Evolutionary conservation across 1,284 basidiomycete species (phyloP).

Genomic region (Ustilago vetiveriae): DNA sequence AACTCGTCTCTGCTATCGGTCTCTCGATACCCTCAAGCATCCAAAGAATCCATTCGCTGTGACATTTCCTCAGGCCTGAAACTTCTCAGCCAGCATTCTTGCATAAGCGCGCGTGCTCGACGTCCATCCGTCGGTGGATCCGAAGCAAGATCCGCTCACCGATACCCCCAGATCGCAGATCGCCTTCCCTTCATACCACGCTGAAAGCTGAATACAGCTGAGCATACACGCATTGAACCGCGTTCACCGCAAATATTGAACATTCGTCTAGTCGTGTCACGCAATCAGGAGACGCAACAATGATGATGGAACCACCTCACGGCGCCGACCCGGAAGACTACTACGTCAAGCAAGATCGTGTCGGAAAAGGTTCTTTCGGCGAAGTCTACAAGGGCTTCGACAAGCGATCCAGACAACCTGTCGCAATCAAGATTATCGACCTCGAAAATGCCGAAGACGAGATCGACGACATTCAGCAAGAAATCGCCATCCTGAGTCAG

Average conservation of each 20-base stretch:
- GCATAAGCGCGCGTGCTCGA: not conserved
- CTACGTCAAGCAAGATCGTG: slow-evolving; percentile 94
- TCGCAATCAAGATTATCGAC: slow-evolving; percentile 93
- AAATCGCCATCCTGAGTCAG: slow-evolving; percentile 98
- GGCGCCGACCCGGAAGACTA: slow-evolving; percentile 59
- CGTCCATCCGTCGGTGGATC: slow-evolving; percentile 4
- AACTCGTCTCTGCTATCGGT: not conserved
- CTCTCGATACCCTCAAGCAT: not conserved
- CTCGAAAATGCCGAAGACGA: slow-evolving; percentile 98
- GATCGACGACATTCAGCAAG: slow-evolving; percentile 99
- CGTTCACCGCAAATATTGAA: not conserved
- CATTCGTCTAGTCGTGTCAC: not conserved
- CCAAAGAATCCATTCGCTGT: too few species aligned
- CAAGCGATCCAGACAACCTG: slow-evolving; percentile 53
- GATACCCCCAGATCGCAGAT: slow-evolving; percentile 2
- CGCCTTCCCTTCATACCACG: not conserved
- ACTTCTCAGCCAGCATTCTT: not conserved
- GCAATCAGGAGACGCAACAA: not conserved
- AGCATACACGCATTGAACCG: too few species aligned
- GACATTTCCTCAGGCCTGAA: too few species aligned
- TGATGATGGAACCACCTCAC: slow-evolving; percentile 49
- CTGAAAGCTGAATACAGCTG: not conserved
- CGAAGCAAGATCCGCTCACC: not conserved
- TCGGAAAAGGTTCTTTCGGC: slow-evolving; percentile 70
- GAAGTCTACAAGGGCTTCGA: slow-evolving; percentile 65